These are phyloP conservation scores for Chrysosphaeria jannelii DNA, from an alignment of 2,329 filamentous ascomycete species.

Conservation along the genomic window DNA sequence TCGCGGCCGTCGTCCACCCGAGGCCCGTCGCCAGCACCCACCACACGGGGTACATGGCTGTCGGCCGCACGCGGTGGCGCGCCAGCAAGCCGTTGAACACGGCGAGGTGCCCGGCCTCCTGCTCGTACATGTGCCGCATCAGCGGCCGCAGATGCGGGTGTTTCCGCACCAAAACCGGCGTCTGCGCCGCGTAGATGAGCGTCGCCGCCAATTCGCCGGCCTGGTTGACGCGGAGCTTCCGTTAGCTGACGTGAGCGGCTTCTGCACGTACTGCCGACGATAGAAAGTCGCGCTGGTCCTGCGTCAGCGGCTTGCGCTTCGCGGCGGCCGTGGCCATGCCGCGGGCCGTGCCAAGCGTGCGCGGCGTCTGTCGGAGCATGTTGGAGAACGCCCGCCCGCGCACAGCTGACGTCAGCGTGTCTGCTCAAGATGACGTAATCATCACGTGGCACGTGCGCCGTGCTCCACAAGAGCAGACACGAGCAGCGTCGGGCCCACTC, in stretches of 20 bases:
- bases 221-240: slow-evolving; percentile 73
- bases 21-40: slow-evolving; percentile 46
- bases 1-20: slow-evolving; percentile 65
- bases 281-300: slow-evolving; percentile 43
- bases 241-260: slow-evolving; percentile 3
- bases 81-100: slow-evolving; percentile 66
- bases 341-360: neutral
- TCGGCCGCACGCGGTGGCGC: slow-evolving; percentile 71
- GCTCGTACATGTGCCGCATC: slow-evolving; percentile 96
- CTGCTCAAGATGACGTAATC: slow-evolving; percentile 3
- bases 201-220: slow-evolving; percentile 91
- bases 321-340: slow-evolving; percentile 6
- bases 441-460: neutral
- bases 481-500: too few relatives aligned
- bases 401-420: too few relatives aligned
- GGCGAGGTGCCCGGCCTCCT: slow-evolving; percentile 63
- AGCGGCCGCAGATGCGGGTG: slow-evolving; percentile 70
- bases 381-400: too few relatives aligned
- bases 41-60: slow-evolving; percentile 81
- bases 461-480: too few relatives aligned
- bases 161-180: slow-evolving; percentile 43
- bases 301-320: slow-evolving; percentile 29
- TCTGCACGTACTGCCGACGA: slow-evolving; percentile 29
- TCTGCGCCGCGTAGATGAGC: slow-evolving; percentile 77
- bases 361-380: too few relatives aligned